These are phyloP conservation scores for Arthroderma uncinatum DNA, from an alignment of 2,329 filamentous ascomycete genomes.

Conservation along the genomic window DNA sequence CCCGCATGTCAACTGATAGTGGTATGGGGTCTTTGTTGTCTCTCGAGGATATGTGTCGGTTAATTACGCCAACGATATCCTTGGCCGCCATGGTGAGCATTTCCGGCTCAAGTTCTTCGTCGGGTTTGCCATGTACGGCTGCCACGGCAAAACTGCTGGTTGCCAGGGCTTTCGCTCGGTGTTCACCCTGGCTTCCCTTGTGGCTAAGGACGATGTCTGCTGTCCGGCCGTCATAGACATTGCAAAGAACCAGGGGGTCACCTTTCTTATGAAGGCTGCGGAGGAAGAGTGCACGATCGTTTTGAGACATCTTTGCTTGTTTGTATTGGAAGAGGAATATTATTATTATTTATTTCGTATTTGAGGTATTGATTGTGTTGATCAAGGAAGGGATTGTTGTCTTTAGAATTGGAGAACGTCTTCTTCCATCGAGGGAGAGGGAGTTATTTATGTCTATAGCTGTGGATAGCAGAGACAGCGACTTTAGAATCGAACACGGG, in stretches of 20 bases:
- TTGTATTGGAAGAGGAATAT: neutral
- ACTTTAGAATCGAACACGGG: neutral
- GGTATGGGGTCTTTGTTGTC: slow-evolving; percentile 23
- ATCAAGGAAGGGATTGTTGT: neutral
- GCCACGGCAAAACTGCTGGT: slow-evolving; percentile 41
- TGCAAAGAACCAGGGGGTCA: slow-evolving; percentile 42
- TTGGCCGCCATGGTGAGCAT: slow-evolving; percentile 39
- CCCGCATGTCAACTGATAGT: slow-evolving; percentile 45
- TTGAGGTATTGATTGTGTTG: neutral
- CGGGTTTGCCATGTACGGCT: slow-evolving; percentile 31
- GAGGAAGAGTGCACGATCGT: slow-evolving; percentile 22
- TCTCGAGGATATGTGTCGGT: slow-evolving; percentile 15
- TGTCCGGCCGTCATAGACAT: slow-evolving; percentile 44
- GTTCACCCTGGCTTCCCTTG: neutral
- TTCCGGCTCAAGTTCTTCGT: slow-evolving; percentile 40
- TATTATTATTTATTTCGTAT: neutral
- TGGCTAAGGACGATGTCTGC: slow-evolving; percentile 34
- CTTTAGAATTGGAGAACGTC: neutral
- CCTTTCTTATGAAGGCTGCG: slow-evolving; percentile 40
- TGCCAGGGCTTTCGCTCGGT: slow-evolving; percentile 32
- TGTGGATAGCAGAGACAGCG: neutral
- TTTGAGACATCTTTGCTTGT: neutral
- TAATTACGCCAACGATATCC: slow-evolving; percentile 33
- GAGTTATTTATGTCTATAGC: neutral
- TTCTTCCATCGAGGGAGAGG: neutral